Conservation (phyloP, 208 protist species). For the Herpetomonas samuelpessoai region DNA sequence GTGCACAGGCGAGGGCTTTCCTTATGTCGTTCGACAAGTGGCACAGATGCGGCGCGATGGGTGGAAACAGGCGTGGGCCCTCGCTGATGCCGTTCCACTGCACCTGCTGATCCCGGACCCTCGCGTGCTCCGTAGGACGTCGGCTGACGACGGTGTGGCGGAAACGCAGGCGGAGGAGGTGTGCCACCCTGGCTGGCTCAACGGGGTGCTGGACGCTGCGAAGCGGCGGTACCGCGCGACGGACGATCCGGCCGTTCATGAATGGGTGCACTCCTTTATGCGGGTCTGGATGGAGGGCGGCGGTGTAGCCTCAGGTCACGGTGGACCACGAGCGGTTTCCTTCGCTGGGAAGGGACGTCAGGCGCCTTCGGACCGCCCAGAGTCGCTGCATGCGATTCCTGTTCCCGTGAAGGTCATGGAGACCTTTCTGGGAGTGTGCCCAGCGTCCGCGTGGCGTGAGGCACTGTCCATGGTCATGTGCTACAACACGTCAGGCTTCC, state of each 20-base stretch:
- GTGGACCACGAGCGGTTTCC: no score
- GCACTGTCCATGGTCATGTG: slow-evolving; percentile 17
- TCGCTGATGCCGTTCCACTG: slow-evolving; percentile 23
- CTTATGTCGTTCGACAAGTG: slow-evolving; percentile 16
- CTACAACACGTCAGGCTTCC: slow-evolving; percentile 2
- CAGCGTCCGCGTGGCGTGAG: slow-evolving; percentile 26
- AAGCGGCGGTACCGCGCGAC: not conserved
- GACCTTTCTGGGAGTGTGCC: slow-evolving; percentile 26
- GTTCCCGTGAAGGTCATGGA: slow-evolving; percentile 24
- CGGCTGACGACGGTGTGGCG: not conserved
- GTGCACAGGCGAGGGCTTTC: slow-evolving; percentile 19
- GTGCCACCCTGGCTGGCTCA: slow-evolving; percentile 1
- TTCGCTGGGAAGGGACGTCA: not conserved
- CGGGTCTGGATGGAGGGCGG: not conserved
- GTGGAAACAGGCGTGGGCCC: slow-evolving; percentile 24
- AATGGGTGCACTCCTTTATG: not conserved
- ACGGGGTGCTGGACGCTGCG: not conserved
- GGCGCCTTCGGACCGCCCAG: not conserved
- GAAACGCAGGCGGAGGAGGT: not conserved
- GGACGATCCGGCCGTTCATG: not conserved
- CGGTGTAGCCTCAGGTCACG: no score
- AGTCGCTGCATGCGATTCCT: not conserved
- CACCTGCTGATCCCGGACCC: not conserved
- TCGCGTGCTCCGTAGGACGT: not conserved
- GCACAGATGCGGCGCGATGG: slow-evolving; percentile 18